These are phyloP conservation scores for Aspergillus sclerotioniger DNA, from an alignment of 495 filamentous ascomycete genomes.

Conservation along the genomic window DNA sequence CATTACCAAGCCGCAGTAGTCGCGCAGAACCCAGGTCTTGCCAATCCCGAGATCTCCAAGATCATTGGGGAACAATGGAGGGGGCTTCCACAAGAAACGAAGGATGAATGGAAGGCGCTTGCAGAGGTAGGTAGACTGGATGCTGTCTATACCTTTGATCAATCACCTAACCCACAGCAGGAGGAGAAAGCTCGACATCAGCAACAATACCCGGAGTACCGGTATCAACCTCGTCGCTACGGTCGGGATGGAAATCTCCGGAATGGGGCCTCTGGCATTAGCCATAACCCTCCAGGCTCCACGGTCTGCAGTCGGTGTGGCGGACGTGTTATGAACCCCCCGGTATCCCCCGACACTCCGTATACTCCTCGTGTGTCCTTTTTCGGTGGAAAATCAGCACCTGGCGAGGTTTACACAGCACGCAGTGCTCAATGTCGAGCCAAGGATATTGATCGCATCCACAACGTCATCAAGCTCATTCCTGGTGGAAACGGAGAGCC, in stretches of 20 bases:
- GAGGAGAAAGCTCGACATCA: slow-evolving; percentile 92
- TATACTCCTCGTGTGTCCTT: slow-evolving; percentile 29
- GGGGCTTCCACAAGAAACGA: slow-evolving; percentile 67
- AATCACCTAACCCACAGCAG: slow-evolving; percentile 33
- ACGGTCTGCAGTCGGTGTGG: slow-evolving; percentile 44
- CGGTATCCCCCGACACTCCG: slow-evolving; percentile 40
- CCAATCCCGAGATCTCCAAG: slow-evolving; percentile 97
- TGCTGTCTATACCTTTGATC: not conserved
- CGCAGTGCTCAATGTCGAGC: slow-evolving; percentile 25
- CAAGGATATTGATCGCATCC: slow-evolving; percentile 21
- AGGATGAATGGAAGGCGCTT: slow-evolving; percentile 82
- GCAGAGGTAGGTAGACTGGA: slow-evolving; percentile 62
- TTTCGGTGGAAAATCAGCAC: slow-evolving; percentile 18
- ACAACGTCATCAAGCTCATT: slow-evolving; percentile 27
- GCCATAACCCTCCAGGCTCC: slow-evolving; percentile 38
- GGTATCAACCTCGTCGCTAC: slow-evolving; percentile 85
- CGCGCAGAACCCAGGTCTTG: slow-evolving; percentile 77
- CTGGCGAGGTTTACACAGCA: slow-evolving; percentile 18
- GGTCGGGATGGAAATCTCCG: slow-evolving; percentile 51
- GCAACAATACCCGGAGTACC: slow-evolving; percentile 87
- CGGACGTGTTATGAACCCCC: slow-evolving; percentile 47
- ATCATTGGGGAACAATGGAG: slow-evolving; percentile 96
- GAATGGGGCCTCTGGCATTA: slow-evolving; percentile 31
- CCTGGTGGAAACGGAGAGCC: slow-evolving; percentile 20
- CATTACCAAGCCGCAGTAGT: slow-evolving; percentile 84